These are phyloP conservation scores for Raffaelea albimanens DNA, from an alignment of 2,329 filamentous ascomycete genomes.

Conservation along the genomic window DNA sequence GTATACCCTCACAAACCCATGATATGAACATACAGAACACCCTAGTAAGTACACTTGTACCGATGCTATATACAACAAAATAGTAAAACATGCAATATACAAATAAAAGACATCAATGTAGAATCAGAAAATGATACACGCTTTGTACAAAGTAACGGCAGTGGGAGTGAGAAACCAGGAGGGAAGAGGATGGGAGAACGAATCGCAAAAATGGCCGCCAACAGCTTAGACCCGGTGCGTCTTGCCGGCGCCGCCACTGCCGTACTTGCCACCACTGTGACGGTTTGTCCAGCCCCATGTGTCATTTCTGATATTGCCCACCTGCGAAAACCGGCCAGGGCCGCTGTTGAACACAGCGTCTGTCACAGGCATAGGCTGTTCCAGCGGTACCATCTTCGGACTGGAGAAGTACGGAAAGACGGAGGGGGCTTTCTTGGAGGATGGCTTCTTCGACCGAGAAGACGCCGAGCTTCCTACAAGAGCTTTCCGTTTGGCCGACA, in stretches of 20 bases:
- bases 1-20: too few species aligned
- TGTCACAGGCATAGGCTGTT: conserved; percentile 24
- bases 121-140: too few species aligned
- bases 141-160: too few species aligned
- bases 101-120: too few species aligned
- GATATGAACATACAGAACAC: too few species aligned
- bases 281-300: not conserved
- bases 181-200: too few species aligned
- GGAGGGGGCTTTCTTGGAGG: conserved; percentile 10
- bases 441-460: not conserved
- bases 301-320: conserved; percentile 12
- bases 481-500: conserved; percentile 47
- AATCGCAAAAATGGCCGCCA: too few species aligned
- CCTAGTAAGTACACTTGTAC: too few species aligned
- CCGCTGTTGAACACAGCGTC: conserved; percentile 20
- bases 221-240: not conserved
- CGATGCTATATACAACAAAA: too few species aligned
- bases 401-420: conserved; percentile 27
- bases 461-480: conserved; percentile 4
- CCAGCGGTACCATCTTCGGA: conserved; percentile 27
- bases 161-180: too few species aligned
- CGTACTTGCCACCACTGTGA: not conserved
- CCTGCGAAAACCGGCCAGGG: conserved; percentile 1
- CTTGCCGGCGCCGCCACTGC: not conserved
- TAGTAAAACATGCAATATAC: too few species aligned